A percentile compares a stretch with the other conserved stretches of the same genome.
Conservation (phyloP, 768 basidiomycete species). For the Leccinellum rugosiceps region DNA sequence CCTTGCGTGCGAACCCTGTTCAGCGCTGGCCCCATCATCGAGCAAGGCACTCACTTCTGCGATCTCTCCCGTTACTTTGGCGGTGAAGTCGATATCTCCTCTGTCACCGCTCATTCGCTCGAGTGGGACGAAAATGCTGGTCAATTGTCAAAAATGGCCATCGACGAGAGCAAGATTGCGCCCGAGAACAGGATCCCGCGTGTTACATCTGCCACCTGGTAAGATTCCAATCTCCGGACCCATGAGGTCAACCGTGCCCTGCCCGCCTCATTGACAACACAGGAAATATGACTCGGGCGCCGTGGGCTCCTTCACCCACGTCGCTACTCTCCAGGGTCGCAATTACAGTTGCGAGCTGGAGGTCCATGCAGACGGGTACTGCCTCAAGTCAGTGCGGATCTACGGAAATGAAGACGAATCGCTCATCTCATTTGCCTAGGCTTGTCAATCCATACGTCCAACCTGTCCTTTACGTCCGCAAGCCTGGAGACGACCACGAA, state of each 20-base stretch:
- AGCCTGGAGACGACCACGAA: constrained; percentile 76
- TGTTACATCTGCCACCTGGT: constrained; percentile 91
- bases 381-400: constrained; percentile 55
- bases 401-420: constrained; percentile 7
- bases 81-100: constrained; percentile 85
- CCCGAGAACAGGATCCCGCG: constrained; percentile 92
- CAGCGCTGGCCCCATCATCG: constrained; percentile 76
- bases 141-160: constrained; percentile 67
- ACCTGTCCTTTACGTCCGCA: constrained; percentile 83
- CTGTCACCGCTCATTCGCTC: constrained; percentile 80
- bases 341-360: constrained; percentile 96
- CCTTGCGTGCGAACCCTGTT: constrained; percentile 5
- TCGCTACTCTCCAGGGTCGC: constrained; percentile 86
- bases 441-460: constrained; percentile 92
- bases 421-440: constrained; percentile 37
- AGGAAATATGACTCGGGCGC: constrained; percentile 97
- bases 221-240: constrained; percentile 24
- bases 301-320: constrained; percentile 87
- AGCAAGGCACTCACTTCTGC: constrained; percentile 96
- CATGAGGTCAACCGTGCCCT: constrained; percentile 12
- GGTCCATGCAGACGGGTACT: constrained; percentile 91
- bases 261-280: constrained; percentile 17
- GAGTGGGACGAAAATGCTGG: constrained; percentile 94
- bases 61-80: constrained; percentile 97
- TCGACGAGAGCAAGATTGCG: constrained; percentile 83